phyloP scores from a whole-genome alignment of 495 filamentous ascomycete species.

The Podospora sp. region DNA sequence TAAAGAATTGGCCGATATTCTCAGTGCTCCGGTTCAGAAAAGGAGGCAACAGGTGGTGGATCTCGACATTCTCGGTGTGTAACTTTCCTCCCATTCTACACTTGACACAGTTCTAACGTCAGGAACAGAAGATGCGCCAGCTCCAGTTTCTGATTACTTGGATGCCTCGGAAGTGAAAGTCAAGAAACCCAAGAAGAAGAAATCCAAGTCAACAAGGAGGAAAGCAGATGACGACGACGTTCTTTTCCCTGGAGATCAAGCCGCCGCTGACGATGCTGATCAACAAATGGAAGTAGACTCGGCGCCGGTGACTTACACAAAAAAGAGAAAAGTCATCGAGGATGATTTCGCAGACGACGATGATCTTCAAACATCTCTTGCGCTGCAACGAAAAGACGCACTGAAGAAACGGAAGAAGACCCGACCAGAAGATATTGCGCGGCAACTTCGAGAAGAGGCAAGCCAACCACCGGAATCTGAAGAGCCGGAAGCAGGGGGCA shows the following conservation, averaged over 20 bases:
- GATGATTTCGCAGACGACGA: conserved; percentile 86
- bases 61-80: conserved; percentile 66
- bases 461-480: conserved; percentile 51
- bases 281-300: conserved; percentile 80
- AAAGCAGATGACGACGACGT: conserved; percentile 77
- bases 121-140: conserved; percentile 55
- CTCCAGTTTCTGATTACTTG: conserved; percentile 79
- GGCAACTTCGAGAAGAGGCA: conserved; percentile 76
- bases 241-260: conserved; percentile 52
- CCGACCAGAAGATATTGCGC: conserved; percentile 82
- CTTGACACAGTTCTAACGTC: conserved; percentile 28
- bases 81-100: neutral
- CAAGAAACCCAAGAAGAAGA: conserved; percentile 93
- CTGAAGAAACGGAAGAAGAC: conserved; percentile 88
- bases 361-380: conserved; percentile 83
- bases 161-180: conserved; percentile 84
- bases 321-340: conserved; percentile 67
- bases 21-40: conserved; percentile 58
- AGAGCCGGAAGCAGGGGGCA: conserved; percentile 63
- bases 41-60: conserved; percentile 71
- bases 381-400: conserved; percentile 74
- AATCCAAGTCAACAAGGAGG: conserved; percentile 73
- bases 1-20: conserved; percentile 61
- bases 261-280: conserved; percentile 46
- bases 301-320: conserved; percentile 43